Conservation (phyloP, 2,329 filamentous ascomycete species). For the Fusarium abutilonis region DNA sequence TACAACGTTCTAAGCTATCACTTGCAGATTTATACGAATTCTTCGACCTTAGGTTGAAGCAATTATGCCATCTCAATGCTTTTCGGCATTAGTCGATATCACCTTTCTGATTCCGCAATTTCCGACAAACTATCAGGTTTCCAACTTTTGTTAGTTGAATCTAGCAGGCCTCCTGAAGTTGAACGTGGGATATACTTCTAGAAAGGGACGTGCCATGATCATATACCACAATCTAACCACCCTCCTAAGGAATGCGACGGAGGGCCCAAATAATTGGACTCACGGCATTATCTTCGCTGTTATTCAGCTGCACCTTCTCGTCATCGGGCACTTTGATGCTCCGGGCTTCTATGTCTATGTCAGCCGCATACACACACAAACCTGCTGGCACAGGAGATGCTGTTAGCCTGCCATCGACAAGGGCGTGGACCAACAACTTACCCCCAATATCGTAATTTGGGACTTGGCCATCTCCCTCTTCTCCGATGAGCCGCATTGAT, state of each 20-base stretch:
- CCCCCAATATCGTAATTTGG: background rate
- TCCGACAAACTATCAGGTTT: background rate
- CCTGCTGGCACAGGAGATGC: background rate
- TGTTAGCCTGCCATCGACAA: background rate
- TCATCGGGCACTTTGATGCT: background rate
- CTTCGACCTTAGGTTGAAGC: background rate
- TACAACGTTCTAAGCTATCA: background rate
- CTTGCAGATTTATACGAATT: background rate
- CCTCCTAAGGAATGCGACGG: no score
- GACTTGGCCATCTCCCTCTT: background rate
- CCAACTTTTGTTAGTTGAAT: background rate
- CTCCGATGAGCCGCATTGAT: background rate
- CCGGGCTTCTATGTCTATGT: background rate
- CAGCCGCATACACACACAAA: background rate
- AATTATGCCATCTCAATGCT: background rate
- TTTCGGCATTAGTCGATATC: background rate
- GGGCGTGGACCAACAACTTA: background rate
- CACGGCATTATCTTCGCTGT: background rate
- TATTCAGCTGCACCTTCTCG: background rate
- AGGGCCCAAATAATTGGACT: no score
- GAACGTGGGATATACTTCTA: background rate
- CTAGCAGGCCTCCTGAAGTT: background rate
- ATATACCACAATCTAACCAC: no score
- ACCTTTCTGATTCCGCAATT: background rate
- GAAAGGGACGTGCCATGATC: no score